Base-by-base conservation (phyloP, 768 basidiomycete genomes). In the Porphyrellus cyaneotinctus region DNA sequence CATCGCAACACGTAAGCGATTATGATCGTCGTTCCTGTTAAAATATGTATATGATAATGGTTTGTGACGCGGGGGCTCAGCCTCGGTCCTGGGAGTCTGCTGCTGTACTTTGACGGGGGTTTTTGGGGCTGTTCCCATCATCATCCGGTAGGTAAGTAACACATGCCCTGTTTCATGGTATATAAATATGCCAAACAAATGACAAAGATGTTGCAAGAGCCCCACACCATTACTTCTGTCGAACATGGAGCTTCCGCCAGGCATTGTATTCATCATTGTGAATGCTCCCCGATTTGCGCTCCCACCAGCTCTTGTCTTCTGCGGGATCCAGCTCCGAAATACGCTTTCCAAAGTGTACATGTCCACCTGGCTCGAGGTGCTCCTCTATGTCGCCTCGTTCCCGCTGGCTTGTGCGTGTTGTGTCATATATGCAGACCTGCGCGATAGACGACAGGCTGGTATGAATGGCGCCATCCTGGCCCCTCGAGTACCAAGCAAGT, bases 211-310 rank as follows among this genome's bases (percentile, higher is more conserved):
- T n/a, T n/a, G n/a, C n/a, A n/a, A n/a, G n/a, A 28, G 17, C 36
- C 41, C 36, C 56, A 44, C 48, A 33, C 26, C 30, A 10, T 28
- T 31, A 14, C 26, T 22, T 15, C 13, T 20, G 22, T 12, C n/a
- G 48, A 35, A 33, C 50, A 70, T 68, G 66, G 51, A 57, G n/a
- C 58, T 72, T 1, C 70, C 73, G 6, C 73, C 73, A 9, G 71
- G 73, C 30, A 58, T 69, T 36, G 52, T 60, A 15, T 68, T 65
- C 43, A 44, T 71, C 42, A 22, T 60, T 15, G 49, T 53, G 32
- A 64, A 65, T n/a, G 56, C 69, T 12, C 68, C 63, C 6, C 62
- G 53, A 14, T 37, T 70, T 6, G 9, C 53, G 9, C 30, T 61
- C 28, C 59, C 58, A 11, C 64, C 63, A 11, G 51, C 52, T 7